Evolutionary conservation across 129 eudicot species (phyloP).

Genomic region (Gnaphalium uliginosum): DNA sequence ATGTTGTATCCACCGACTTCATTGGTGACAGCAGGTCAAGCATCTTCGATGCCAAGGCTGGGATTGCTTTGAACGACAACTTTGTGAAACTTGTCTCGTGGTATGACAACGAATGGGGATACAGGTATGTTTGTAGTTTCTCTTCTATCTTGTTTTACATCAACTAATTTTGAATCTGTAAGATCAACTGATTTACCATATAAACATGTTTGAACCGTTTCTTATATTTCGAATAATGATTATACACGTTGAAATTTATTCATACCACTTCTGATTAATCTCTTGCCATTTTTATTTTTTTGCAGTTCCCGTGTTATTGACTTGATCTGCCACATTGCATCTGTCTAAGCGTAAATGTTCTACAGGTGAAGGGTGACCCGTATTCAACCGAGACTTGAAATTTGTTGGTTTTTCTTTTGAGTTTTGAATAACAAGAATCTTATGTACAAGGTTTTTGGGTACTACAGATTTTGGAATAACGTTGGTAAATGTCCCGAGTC

Average conservation of each 20-base stretch:
- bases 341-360: slow-evolving; percentile 40
- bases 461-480: slow-evolving; percentile 36
- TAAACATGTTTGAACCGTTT: no score
- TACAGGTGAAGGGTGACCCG: not conserved
- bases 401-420: slow-evolving; percentile 22
- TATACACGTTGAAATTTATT: not conserved
- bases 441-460: slow-evolving; percentile 27
- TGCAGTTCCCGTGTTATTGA: slow-evolving; percentile 86
- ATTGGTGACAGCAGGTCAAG: slow-evolving; percentile 94
- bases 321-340: slow-evolving; percentile 78
- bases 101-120: slow-evolving; percentile 93
- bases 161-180: not conserved
- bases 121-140: slow-evolving; percentile 55
- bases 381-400: slow-evolving; percentile 5
- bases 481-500: slow-evolving; percentile 34
- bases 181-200: no score
- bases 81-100: slow-evolving; percentile 82
- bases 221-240: not conserved
- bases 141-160: not conserved
- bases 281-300: not conserved
- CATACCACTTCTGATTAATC: not conserved
- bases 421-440: slow-evolving; percentile 34
- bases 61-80: slow-evolving; percentile 78
- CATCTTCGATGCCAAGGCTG: slow-evolving; percentile 94
- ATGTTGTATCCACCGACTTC: slow-evolving; percentile 83